Evolutionary conservation across 2,329 filamentous ascomycete genomes (phyloP).

Genomic region (Albophoma yamanashiensis): DNA sequence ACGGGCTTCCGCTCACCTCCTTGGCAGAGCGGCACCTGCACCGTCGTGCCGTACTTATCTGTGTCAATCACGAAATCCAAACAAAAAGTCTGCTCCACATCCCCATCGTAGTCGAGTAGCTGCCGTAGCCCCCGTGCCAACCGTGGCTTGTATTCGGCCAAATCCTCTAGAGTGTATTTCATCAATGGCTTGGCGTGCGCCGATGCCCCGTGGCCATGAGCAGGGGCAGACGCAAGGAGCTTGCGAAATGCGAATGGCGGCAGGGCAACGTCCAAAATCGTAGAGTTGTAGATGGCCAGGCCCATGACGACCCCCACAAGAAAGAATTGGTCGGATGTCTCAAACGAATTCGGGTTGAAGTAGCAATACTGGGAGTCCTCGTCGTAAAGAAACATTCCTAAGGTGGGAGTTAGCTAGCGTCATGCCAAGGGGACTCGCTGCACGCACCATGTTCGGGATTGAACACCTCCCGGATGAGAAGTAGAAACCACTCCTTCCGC

Average conservation of each 20-base stretch:
- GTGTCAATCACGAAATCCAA: conserved; percentile 71
- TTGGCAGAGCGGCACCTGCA: conserved; percentile 59
- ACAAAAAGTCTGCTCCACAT: conserved; percentile 71
- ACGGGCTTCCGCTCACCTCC: conserved; percentile 66
- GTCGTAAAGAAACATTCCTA: conserved; percentile 86
- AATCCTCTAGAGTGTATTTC: conserved; percentile 68
- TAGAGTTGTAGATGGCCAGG: conserved; percentile 89
- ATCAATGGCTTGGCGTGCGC: conserved; percentile 50
- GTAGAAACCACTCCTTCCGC: conserved; percentile 88
- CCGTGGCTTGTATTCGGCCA: conserved; percentile 69
- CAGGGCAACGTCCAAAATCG: conserved; percentile 78
- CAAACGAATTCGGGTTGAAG: conserved; percentile 84
- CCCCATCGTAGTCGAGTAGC: conserved; percentile 72
- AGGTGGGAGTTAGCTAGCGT: conserved; percentile 5
- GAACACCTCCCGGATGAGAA: conserved; percentile 81
- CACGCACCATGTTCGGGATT: conserved; percentile 74
- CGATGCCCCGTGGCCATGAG: conserved; percentile 40
- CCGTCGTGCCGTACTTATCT: conserved; percentile 62
- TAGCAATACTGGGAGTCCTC: conserved; percentile 87
- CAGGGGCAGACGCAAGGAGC: conserved; percentile 66
- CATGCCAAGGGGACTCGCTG: background rate
- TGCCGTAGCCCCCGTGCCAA: conserved; percentile 67
- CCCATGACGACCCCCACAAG: conserved; percentile 81
- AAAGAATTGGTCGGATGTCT: conserved; percentile 86
- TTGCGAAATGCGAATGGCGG: conserved; percentile 87